Evolutionary conservation across 768 basidiomycete genomes (phyloP).

Genomic region (Hygrophoropsis aurantiaca): DNA sequence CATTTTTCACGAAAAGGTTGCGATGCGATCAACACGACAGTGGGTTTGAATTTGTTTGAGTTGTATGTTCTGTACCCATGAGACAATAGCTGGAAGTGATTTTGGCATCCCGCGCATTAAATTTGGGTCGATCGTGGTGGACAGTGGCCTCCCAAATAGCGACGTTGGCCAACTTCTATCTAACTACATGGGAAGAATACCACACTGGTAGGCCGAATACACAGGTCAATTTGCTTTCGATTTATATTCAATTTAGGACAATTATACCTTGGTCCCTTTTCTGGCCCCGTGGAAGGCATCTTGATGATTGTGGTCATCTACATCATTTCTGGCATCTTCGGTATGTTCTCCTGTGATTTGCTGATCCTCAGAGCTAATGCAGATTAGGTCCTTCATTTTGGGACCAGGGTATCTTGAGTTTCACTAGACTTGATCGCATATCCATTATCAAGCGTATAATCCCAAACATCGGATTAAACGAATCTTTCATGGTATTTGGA

Average conservation of each 20-base stretch:
- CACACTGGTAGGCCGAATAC: conserved; percentile 63
- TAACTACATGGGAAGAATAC: conserved; percentile 81
- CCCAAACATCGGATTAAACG: conserved; percentile 78
- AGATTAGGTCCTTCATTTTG: conserved; percentile 72
- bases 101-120: conserved; percentile 80
- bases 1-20: conserved; percentile 52
- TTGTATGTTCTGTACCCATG: conserved; percentile 1
- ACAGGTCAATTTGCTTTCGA: not conserved
- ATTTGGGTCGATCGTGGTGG: conserved; percentile 96
- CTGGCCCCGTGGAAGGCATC: conserved; percentile 96
- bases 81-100: conserved; percentile 76
- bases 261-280: conserved; percentile 89
- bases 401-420: conserved; percentile 67
- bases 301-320: conserved; percentile 80
- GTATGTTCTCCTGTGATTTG: conserved; percentile 29
- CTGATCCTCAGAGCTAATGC: not conserved
- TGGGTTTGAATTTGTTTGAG: conserved; percentile 28
- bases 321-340: conserved; percentile 73
- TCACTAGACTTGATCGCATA: conserved; percentile 54
- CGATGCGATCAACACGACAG: conserved; percentile 94
- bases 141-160: conserved; percentile 83
- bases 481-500: conserved; percentile 83
- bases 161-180: conserved; percentile 68
- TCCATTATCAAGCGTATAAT: conserved; percentile 44
- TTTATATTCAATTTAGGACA: conserved; percentile 48